Evolutionary conservation across 345 rosid genomes (phyloP), one percentile per base, ranked within the genome.

Genomic region (Melastoma malabathricum): DNA sequence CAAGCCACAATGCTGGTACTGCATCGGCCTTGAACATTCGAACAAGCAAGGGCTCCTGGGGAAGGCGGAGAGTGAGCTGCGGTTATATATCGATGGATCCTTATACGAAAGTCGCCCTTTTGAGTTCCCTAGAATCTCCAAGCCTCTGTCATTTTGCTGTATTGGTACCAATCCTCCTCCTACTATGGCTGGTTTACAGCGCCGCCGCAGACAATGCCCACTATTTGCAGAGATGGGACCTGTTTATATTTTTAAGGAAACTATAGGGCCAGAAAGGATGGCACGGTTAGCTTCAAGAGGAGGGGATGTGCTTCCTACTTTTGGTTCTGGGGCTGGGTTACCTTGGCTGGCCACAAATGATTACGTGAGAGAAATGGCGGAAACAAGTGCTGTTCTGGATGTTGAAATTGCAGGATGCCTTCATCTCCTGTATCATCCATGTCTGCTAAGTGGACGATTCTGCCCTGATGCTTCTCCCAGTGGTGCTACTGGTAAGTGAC

Each of bases 221-320:
- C 66, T 92, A 63, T 92, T 92, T 79, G 99, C 98, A 50, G 99
- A 92, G 79, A 85, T 88, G 90, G 99, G 99, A 22, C 90, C 97
- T 56, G 60, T 92, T 61, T 88, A 92, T 75, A 88, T 92, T 51
- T 92, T 92, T 59, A 88, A 81, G 75, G 99, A 92, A 67, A 81
- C 99, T n/a, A 72, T 92, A 65, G 97, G 99, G 50, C 79, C 80
- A 49, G 95, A 92, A 56, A 83, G 72, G 75, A 92, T 92, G 95
- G 75, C 77, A n/a, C 81, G 83, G 18, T 75, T 92, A 52, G 95
- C 97, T 55, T 79, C 75, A 61, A 81, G 97, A 73, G 99, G 99
- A 55, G 99, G 97, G 50, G 99, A 92, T 77, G 65, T 65, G 58
- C 72, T 92, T 47, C 95, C 99, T 66, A 70, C 83, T 52, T 92